Evolutionary conservation across 1,284 basidiomycete genomes (phyloP).

Genomic region (Boletus mariae): DNA sequence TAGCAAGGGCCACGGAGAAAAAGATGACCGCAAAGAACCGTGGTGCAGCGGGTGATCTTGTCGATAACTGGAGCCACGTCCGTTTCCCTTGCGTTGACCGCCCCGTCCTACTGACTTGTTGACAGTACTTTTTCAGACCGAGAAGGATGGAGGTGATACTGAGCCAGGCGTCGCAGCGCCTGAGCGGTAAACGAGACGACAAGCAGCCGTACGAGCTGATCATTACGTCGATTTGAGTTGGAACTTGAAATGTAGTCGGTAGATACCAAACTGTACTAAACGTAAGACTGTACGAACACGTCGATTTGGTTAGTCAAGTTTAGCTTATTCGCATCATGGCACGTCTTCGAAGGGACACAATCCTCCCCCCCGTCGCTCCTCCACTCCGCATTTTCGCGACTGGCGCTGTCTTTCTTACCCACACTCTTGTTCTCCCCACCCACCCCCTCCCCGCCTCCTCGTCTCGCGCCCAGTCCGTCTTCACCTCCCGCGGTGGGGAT

Average conservation of each 20-base stretch:
- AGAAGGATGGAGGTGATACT: constrained; percentile 30
- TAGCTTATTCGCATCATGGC: constrained; percentile 17
- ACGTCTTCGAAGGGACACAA: constrained; percentile 37
- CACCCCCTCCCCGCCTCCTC: constrained; percentile 58
- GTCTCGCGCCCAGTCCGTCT: constrained; percentile 66
- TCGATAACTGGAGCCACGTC: constrained; percentile 35
- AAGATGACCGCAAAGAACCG: constrained; percentile 30
- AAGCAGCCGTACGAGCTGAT: constrained; percentile 22
- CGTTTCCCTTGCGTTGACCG: not conserved
- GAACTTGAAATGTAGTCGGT: no score
- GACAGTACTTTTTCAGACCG: constrained; percentile 34
- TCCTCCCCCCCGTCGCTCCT: constrained; percentile 22
- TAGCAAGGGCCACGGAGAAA: constrained; percentile 23
- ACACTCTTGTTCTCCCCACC: constrained; percentile 57
- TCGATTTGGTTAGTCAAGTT: no score
- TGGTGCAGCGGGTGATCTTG: constrained; percentile 27
- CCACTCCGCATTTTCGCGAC: constrained; percentile 61
- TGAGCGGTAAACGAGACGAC: constrained; percentile 26
- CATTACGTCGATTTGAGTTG: constrained; percentile 5
- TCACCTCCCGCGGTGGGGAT: constrained; percentile 63
- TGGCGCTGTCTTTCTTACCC: constrained; percentile 74
- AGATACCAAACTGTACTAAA: no score
- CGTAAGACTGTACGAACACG: no score
- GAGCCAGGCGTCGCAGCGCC: constrained; percentile 26
- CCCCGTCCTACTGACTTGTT: not conserved